A percentile compares a stretch with the other conserved stretches of the same genome.
Conservation (phyloP, 768 basidiomycete species). For the Lepiota venenata region DNA sequence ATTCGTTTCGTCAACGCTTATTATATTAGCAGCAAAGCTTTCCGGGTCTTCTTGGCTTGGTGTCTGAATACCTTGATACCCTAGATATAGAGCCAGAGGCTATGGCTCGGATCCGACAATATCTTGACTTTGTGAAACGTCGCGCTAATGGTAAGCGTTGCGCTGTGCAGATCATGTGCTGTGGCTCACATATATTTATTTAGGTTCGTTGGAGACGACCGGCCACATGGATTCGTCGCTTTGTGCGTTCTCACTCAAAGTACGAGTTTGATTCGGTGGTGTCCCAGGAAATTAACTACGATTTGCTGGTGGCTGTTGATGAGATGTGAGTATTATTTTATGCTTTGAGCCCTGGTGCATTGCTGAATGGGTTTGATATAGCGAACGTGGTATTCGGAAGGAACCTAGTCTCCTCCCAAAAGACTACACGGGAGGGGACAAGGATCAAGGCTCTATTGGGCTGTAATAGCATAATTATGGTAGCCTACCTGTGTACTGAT, state of each 20-base stretch:
- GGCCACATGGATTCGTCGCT: slow-evolving; percentile 93
- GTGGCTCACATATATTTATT: not conserved
- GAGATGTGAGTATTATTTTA: slow-evolving; percentile 71
- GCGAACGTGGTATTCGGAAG: slow-evolving; percentile 64
- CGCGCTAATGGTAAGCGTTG: slow-evolving; percentile 70
- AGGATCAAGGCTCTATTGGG: slow-evolving; percentile 44
- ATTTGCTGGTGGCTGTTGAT: slow-evolving; percentile 85
- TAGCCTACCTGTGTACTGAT: too few species aligned
- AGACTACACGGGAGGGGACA: slow-evolving; percentile 48
- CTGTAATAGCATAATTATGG: slow-evolving; percentile 22
- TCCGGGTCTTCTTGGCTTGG: slow-evolving; percentile 78
- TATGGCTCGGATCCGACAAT: slow-evolving; percentile 62
- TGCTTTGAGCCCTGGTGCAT: not conserved
- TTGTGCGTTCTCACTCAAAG: slow-evolving; percentile 85
- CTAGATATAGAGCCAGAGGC: slow-evolving; percentile 70
- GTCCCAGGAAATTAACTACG: slow-evolving; percentile 89
- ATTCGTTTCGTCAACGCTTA: not conserved
- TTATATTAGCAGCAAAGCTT: slow-evolving; percentile 49
- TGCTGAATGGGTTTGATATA: slow-evolving; percentile 22
- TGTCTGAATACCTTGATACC: slow-evolving; percentile 82
- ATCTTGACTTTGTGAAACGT: slow-evolving; percentile 74
- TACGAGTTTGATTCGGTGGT: slow-evolving; percentile 95
- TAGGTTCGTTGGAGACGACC: slow-evolving; percentile 79
- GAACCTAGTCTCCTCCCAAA: slow-evolving; percentile 63
- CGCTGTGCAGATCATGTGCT: not conserved